Evolutionary conservation across 306 rosid species (phyloP), one percentile per base, ranked within the genome.

Genomic region (Benincasa hispida): DNA sequence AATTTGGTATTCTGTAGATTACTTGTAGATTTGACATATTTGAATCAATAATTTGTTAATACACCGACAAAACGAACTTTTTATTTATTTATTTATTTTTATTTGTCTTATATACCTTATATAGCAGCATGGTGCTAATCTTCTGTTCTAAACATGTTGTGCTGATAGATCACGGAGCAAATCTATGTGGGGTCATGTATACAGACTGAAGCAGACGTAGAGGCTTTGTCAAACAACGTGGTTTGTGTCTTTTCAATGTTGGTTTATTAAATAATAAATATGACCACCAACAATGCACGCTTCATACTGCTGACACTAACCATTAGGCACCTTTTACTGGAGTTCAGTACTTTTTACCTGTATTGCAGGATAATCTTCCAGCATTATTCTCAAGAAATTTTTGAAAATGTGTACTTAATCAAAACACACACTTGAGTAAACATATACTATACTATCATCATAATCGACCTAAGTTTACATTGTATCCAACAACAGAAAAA

Each of bases 171-270:
- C 76, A 88, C 97, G 0, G 98, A 93, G 87, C 98, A 93, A 84
- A 86, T 93, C 68, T 85, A 85, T 81, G 96, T 90, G 63, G 98
- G 96, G 76, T 91, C 98, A 57, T 93, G 97, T 80, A 90, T 93
- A 83, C 98, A 93, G 84, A 85, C 88, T 54, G 96, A 85, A 82
- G 87, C 84, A 41, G 96, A 93, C 63, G 93, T 90, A 72, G 89
- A 81, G 83, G 83, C 90, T 77, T 84, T 93, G 87, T 81, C 96
- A 77, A 81, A 86, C 59, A 84, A 73, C 24, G 87, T 79, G 84
- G 97, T 93, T 81, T 79, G 85, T 75, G 77, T 39, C 68, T 42
- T 62, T 68, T 68, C 58, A 25, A 72, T 72, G 76, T 17, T 25
- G 50, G 15, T 72, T 72, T 47, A n/a, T 66, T 45, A 45, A 45